phyloP scores from a whole-genome alignment of 163 green algal species.

The Chlorella variabilis region DNA sequence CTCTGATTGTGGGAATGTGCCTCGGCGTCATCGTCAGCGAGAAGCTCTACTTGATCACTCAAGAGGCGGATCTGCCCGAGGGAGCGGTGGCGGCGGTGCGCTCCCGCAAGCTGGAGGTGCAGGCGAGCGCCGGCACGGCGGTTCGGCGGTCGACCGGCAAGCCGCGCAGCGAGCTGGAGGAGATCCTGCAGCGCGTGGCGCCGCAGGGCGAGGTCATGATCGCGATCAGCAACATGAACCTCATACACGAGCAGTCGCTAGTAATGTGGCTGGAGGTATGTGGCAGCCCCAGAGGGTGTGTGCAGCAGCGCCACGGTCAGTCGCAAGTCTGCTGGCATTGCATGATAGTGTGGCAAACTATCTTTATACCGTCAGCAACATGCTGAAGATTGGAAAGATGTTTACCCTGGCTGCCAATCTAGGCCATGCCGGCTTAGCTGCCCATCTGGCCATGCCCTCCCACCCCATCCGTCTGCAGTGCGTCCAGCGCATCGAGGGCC shows the following conservation, averaged over 20 bases:
- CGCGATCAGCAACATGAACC: slow-evolving; percentile 84
- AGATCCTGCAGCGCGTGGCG: slow-evolving; percentile 48
- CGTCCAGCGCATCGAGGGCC: slow-evolving; percentile 41
- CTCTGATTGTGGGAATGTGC: slow-evolving; percentile 70
- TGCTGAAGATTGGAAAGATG: no score
- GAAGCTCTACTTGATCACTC: slow-evolving; percentile 69
- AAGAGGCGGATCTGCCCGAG: slow-evolving; percentile 34
- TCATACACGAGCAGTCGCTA: slow-evolving; percentile 73
- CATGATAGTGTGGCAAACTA: no score
- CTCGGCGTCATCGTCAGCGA: slow-evolving; percentile 73
- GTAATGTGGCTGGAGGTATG: slow-evolving; percentile 73
- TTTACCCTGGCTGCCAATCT: no score
- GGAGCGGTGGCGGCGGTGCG: slow-evolving; percentile 30
- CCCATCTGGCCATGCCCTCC: no score
- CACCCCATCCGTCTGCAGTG: slow-evolving; percentile 4
- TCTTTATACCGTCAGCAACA: no score
- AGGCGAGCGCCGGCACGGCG: background rate
- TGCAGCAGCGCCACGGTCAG: no score
- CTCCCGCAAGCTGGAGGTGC: slow-evolving; percentile 10
- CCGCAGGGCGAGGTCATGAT: slow-evolving; percentile 72
- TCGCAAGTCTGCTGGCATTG: no score
- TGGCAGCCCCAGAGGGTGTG: no score
- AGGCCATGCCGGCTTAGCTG: no score
- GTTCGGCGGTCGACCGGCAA: slow-evolving; percentile 22
- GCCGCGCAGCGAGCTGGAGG: slow-evolving; percentile 47